Evolutionary conservation across 495 filamentous ascomycete species (phyloP).

Genomic region (Eremomyces bilateralis): DNA sequence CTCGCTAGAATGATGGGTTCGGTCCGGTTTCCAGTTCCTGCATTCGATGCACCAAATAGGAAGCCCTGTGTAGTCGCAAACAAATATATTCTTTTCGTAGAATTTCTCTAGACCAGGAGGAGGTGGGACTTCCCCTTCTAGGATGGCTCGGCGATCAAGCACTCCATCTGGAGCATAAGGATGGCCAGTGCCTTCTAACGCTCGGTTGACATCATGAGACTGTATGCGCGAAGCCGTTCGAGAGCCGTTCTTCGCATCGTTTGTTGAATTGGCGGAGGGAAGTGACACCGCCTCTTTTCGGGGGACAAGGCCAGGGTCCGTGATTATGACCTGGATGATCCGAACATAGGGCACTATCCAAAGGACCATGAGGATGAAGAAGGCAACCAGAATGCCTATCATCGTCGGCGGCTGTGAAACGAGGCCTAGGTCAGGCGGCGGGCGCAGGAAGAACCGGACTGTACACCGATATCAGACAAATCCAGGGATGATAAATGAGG

Average conservation of each 20-base stretch:
- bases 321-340: constrained; percentile 10
- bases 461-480: too few relatives aligned
- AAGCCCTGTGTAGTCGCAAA: constrained; percentile 56
- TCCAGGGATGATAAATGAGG: too few relatives aligned
- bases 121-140: background rate
- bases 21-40: constrained; percentile 60
- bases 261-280: too few relatives aligned
- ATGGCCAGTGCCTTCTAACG: too few relatives aligned
- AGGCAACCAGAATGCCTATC: constrained; percentile 7
- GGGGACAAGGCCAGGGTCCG: constrained; percentile 9
- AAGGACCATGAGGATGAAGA: constrained; percentile 7
- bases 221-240: background rate
- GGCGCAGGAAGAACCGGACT: constrained; percentile 9
- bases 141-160: background rate
- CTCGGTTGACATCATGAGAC: background rate
- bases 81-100: constrained; percentile 59
- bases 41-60: constrained; percentile 71
- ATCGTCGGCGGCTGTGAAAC: too few relatives aligned
- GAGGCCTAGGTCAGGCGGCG: too few relatives aligned
- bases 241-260: background rate
- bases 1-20: constrained; percentile 65
- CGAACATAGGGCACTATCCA: constrained; percentile 6
- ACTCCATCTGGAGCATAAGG: too few relatives aligned
- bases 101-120: constrained; percentile 29
- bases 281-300: constrained; percentile 2